phyloP scores from a whole-genome alignment of 768 basidiomycete genomes.

The Boletus huronensis region DNA sequence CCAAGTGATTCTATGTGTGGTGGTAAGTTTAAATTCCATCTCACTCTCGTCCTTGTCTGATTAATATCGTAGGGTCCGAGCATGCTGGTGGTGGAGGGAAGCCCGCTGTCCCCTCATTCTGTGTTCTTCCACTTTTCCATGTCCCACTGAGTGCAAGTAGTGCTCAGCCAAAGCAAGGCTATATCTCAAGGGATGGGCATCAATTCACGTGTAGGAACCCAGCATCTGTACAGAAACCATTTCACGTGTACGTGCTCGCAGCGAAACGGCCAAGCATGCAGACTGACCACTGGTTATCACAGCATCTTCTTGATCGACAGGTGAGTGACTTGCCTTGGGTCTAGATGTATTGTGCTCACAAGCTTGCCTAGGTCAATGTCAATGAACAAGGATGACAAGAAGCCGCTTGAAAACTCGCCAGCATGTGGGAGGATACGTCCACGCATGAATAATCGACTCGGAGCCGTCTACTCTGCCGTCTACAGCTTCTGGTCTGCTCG shows the following conservation, averaged over 20 bases:
- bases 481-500: constrained; percentile 54
- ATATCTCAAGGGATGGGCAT: constrained; percentile 57
- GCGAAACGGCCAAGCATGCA: background rate
- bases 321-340: background rate
- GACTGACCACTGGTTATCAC: background rate
- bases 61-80: constrained; percentile 41
- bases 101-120: constrained; percentile 48
- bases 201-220: constrained; percentile 53
- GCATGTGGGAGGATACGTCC: constrained; percentile 29
- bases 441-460: constrained; percentile 46
- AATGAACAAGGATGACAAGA: constrained; percentile 41
- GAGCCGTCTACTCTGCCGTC: constrained; percentile 53
- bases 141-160: constrained; percentile 25
- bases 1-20: constrained; percentile 50
- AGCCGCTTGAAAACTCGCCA: constrained; percentile 39
- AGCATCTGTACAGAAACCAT: constrained; percentile 43
- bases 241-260: constrained; percentile 51
- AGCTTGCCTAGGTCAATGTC: constrained; percentile 42
- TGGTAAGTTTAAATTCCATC: constrained; percentile 28
- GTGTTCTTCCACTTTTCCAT: constrained; percentile 55
- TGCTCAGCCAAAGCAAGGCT: constrained; percentile 32
- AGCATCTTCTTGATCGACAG: constrained; percentile 24
- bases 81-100: constrained; percentile 38
- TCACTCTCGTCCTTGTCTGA: background rate
- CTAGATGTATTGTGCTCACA: background rate